phyloP scores from a whole-genome alignment of 2,329 filamentous ascomycete species.

The Triangularia verruculosa region DNA sequence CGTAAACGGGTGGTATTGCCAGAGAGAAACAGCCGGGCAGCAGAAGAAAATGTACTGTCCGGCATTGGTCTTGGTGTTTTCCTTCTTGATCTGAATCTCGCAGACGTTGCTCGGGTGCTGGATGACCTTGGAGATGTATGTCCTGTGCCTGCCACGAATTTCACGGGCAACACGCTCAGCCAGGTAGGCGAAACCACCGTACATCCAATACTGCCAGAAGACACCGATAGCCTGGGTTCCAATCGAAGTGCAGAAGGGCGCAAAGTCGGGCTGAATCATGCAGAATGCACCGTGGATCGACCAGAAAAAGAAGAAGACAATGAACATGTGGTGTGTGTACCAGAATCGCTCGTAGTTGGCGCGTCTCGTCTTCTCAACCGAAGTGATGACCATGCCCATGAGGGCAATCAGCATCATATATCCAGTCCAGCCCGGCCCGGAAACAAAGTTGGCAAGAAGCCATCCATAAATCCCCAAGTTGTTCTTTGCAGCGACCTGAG shows the following conservation, averaged over 20 bases:
- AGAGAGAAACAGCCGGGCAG: constrained; percentile 80
- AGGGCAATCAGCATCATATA: constrained; percentile 79
- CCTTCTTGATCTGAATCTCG: constrained; percentile 91
- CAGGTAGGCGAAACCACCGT: constrained; percentile 76
- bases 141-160: constrained; percentile 76
- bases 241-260: constrained; percentile 71
- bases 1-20: constrained; percentile 88
- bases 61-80: constrained; percentile 74
- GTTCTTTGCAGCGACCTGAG: constrained; percentile 70
- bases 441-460: constrained; percentile 71
- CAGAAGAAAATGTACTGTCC: constrained; percentile 89
- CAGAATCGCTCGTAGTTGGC: constrained; percentile 88
- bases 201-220: constrained; percentile 88
- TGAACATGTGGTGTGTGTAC: constrained; percentile 86
- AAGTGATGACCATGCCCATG: constrained; percentile 75
- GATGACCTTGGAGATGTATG: constrained; percentile 83
- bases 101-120: constrained; percentile 86
- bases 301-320: constrained; percentile 88
- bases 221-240: constrained; percentile 66
- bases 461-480: constrained; percentile 76
- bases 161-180: constrained; percentile 77
- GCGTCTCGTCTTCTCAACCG: constrained; percentile 71
- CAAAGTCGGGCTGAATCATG: constrained; percentile 83
- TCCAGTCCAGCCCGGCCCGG: constrained; percentile 80
- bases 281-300: constrained; percentile 86